A percentile compares a stretch with the other conserved stretches of the same genome.
These are phyloP conservation scores for Fraxinus excelsior DNA, from an alignment of 257 asterid species.

Conservation along the genomic window DNA sequence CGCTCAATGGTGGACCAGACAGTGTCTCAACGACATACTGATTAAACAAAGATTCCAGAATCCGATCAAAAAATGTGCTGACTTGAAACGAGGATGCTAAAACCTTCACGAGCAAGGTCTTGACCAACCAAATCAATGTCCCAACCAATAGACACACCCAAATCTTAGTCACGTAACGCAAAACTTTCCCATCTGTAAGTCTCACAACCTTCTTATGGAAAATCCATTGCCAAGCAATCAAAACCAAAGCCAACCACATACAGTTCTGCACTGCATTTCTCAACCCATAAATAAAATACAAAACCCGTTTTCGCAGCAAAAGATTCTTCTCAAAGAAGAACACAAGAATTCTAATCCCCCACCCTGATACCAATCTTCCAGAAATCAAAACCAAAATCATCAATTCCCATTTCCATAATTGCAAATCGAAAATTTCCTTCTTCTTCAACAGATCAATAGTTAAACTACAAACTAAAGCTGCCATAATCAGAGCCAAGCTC, in stretches of 20 bases:
- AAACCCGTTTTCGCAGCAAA: constrained; percentile 64
- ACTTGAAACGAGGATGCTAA: constrained; percentile 84
- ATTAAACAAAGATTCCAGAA: constrained; percentile 76
- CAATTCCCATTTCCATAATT: constrained; percentile 83
- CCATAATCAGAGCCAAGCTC: constrained; percentile 58
- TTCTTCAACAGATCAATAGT: constrained; percentile 37
- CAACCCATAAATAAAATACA: constrained; percentile 83
- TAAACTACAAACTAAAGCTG: constrained; percentile 52
- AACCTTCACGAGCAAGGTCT: constrained; percentile 77
- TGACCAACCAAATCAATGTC: constrained; percentile 73
- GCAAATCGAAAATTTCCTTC: constrained; percentile 34
- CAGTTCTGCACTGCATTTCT: constrained; percentile 83
- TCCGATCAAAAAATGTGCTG: constrained; percentile 78
- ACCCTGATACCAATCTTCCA: constrained; percentile 81
- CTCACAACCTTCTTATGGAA: constrained; percentile 62
- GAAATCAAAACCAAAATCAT: constrained; percentile 75
- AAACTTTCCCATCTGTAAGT: constrained; percentile 36
- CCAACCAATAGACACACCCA: constrained; percentile 88
- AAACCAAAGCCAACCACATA: constrained; percentile 71
- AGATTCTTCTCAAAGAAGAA: constrained; percentile 68
- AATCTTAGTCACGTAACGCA: constrained; percentile 60
- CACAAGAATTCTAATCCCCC: constrained; percentile 69
- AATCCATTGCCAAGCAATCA: constrained; percentile 79
- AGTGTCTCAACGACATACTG: constrained; percentile 74
- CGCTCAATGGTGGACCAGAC: constrained; percentile 74